Conservation (phyloP, 805 yeast species). For the Alloascoidea hylecoeti region DNA sequence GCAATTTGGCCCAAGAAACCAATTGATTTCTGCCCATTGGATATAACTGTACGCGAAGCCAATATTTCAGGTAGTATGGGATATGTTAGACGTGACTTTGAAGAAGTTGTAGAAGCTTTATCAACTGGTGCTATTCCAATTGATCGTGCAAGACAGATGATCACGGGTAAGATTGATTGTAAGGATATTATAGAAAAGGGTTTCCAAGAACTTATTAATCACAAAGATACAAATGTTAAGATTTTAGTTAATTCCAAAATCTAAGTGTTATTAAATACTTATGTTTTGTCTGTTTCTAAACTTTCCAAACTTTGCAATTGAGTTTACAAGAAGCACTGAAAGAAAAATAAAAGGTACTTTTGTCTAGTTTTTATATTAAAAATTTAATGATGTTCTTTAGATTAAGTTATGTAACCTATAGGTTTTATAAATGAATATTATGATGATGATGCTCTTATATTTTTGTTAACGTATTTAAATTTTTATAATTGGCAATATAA, state of each 20-base stretch:
- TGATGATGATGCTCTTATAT: too few relatives aligned
- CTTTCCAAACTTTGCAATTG: too few relatives aligned
- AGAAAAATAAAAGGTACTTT: too few relatives aligned
- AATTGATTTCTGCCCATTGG: slow-evolving; percentile 37
- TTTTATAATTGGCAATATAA: too few relatives aligned
- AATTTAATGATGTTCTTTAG: too few relatives aligned
- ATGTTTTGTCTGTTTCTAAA: too few relatives aligned
- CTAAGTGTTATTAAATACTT: not conserved
- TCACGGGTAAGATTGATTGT: slow-evolving; percentile 34
- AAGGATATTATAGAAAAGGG: slow-evolving; percentile 40
- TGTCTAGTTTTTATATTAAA: too few relatives aligned
- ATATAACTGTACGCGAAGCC: slow-evolving; percentile 39
- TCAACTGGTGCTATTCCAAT: slow-evolving; percentile 26
- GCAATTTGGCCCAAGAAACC: slow-evolving; percentile 51
- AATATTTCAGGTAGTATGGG: slow-evolving; percentile 45
- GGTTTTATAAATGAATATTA: too few relatives aligned
- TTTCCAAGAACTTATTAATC: slow-evolving; percentile 29
- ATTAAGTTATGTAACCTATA: too few relatives aligned
- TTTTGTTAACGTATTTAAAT: too few relatives aligned
- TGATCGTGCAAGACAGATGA: slow-evolving; percentile 27
- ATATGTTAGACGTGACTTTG: slow-evolving; percentile 38
- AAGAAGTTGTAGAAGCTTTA: slow-evolving; percentile 34
- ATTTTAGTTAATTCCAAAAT: slow-evolving; percentile 33
- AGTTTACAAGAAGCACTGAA: too few relatives aligned
- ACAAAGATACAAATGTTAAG: slow-evolving; percentile 42